These are phyloP conservation scores for Tubosaeta sp. DNA, from an alignment of 768 basidiomycete species.

Conservation along the genomic window DNA sequence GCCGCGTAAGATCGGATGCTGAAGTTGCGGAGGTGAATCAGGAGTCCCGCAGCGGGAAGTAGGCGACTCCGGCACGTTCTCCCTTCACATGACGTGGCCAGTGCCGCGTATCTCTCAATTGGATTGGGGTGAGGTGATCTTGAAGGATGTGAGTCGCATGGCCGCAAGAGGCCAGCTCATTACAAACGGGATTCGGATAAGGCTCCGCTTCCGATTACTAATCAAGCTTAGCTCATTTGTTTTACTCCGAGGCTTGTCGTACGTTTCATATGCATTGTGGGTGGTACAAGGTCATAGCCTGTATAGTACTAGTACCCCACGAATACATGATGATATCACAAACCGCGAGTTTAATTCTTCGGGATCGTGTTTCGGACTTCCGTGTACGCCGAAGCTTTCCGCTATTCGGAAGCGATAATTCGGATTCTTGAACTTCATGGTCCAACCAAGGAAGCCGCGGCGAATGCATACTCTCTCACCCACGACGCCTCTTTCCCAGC, in stretches of 20 bases:
- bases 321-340: no score
- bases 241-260: no score
- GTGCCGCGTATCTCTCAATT: not conserved
- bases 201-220: not conserved
- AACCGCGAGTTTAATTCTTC: no score
- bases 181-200: not conserved
- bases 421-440: not conserved
- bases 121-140: not conserved
- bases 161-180: no score
- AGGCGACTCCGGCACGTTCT: not conserved
- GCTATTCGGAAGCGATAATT: not conserved
- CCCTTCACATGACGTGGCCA: not conserved
- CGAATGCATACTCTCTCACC: slow-evolving; percentile 21
- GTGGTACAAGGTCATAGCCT: no score
- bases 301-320: no score
- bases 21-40: slow-evolving; percentile 1
- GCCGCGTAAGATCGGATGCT: not conserved
- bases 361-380: not conserved
- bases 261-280: no score
- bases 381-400: not conserved
- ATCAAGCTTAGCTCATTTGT: no score
- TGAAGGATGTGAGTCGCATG: not conserved
- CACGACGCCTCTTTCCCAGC: slow-evolving; percentile 41
- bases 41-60: not conserved
- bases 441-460: not conserved